These are phyloP conservation scores for Fusarium staphyleae DNA, from an alignment of 2,329 filamentous ascomycete genomes.

Conservation along the genomic window DNA sequence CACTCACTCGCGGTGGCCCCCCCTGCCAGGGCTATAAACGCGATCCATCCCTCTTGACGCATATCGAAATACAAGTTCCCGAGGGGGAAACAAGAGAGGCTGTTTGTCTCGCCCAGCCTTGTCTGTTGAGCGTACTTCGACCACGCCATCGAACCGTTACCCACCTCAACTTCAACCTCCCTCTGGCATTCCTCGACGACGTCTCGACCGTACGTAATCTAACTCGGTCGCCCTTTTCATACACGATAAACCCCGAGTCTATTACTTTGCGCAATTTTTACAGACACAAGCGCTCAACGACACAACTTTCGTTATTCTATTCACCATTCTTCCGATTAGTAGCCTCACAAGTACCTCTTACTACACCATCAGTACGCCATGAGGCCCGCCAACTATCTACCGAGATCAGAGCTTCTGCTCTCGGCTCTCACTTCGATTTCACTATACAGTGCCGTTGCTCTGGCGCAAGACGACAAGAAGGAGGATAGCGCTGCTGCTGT, in stretches of 20 bases:
- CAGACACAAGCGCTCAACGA: neutral
- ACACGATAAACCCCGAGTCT: neutral
- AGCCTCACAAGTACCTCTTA: neutral
- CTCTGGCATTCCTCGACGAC: constrained; percentile 26
- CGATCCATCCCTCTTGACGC: constrained; percentile 22
- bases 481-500: constrained; percentile 27
- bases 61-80: constrained; percentile 10
- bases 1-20: constrained; percentile 17
- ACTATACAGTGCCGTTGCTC: constrained; percentile 42
- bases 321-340: constrained; percentile 11
- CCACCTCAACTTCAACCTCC: constrained; percentile 10
- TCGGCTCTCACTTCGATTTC: constrained; percentile 40
- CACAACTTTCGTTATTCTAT: constrained; percentile 1
- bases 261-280: neutral
- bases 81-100: constrained; percentile 2
- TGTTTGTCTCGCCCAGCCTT: constrained; percentile 11
- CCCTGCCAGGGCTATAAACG: constrained; percentile 28
- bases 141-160: constrained; percentile 2
- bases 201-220: constrained; percentile 13
- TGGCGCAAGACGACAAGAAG: constrained; percentile 44
- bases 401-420: constrained; percentile 39
- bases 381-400: constrained; percentile 41
- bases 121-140: constrained; percentile 3
- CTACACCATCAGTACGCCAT: constrained; percentile 29
- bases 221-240: constrained; percentile 17